Evolutionary conservation across 108 stramenopile species (phyloP).

Genomic region (Aurantiochytrium sp.): DNA sequence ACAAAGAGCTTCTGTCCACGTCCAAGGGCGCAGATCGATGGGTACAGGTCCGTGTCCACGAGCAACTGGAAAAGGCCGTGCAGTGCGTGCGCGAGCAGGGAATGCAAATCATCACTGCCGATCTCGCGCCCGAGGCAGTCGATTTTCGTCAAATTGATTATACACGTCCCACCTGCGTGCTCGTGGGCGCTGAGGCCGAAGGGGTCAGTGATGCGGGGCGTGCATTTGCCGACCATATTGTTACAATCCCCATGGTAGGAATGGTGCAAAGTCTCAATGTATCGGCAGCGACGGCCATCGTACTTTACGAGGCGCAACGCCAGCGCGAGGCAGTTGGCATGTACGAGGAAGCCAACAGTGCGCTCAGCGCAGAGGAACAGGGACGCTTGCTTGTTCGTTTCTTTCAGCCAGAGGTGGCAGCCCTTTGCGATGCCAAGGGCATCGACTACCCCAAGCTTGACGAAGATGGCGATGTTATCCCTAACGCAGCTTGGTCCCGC

Average conservation of each 20-base stretch:
- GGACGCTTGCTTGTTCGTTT: not conserved
- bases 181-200: not conserved
- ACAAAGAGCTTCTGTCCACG: not conserved
- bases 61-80: not conserved
- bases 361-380: not conserved
- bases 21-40: not conserved
- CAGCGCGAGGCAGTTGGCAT: not conserved
- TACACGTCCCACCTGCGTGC: not conserved
- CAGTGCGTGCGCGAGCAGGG: not conserved
- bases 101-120: not conserved
- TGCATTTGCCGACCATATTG: not conserved
- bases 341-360: not conserved
- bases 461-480: not conserved
- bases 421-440: not conserved
- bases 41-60: not conserved
- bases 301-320: conserved; percentile 10
- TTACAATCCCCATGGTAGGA: not conserved
- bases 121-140: not conserved
- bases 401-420: not conserved
- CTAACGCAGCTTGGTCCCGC: not conserved
- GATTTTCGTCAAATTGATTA: conserved; percentile 2
- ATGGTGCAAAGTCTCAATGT: conserved; percentile 14
- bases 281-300: not conserved
- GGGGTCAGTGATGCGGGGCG: not conserved
- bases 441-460: not conserved